Evolutionary conservation across 1,139 yeast genomes (phyloP), one percentile per base, ranked within the genome.

Genomic region (Nakaseomyces uthaithaninus): DNA sequence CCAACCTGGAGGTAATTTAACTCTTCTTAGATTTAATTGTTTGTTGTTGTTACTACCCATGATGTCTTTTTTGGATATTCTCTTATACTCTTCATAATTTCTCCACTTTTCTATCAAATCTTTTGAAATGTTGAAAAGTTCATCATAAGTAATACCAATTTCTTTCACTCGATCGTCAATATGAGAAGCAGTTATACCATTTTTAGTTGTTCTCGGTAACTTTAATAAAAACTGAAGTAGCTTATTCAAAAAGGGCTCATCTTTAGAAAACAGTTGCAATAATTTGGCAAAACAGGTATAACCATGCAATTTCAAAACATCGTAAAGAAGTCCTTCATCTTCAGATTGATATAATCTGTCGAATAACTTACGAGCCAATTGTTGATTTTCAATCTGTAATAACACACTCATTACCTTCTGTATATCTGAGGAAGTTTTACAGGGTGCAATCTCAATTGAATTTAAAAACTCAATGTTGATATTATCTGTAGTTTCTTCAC

Each of bases 201-300:
- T 87, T 50, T 79, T 74, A 1, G 95, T 83, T 36, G 87, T 71
- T 39, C 74, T 71, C 4, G 97, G 97, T 89, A 95, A 84, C 42
- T 68, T 66, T 27, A 68, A 59, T 48, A 91, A 67, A 27, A 87
- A 72, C 36, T 67, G 66, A 41, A 87, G 62, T 30, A 83, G 67
- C 54, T 68, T 63, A 6, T 61, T 53, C 6, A 71, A 66, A 37
- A 75, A 55, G 8, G 54, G 51, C 16, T 50, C 46, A 22, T 51
- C 49, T 8, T 51, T 51, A 31, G 60, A 47, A 33, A 67, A 55
- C 12, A 66, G 68, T 42, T 73, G 68, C 37, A 85, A 59, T 9
- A 84, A 63, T 16, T 77, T 72, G 12, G 83, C 74, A 42, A 89
- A 68, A 10, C 94, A 79, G 53, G 81, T 82, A 61, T 87, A 84